phyloP scores from a whole-genome alignment of 768 basidiomycete genomes.

The Boletus eberwhitei region DNA sequence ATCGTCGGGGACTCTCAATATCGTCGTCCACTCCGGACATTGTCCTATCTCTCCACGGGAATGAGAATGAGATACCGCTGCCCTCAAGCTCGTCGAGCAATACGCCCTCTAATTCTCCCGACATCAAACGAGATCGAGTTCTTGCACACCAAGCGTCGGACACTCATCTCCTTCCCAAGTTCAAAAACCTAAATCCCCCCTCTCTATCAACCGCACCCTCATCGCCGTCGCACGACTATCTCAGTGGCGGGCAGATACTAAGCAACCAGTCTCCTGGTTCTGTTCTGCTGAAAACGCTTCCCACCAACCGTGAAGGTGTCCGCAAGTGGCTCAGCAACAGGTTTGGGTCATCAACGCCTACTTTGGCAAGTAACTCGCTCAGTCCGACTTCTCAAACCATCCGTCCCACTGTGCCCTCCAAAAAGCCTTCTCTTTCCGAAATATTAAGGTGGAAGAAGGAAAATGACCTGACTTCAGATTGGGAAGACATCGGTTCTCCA shows the following conservation, averaged over 20 bases:
- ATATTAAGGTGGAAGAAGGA: constrained; percentile 56
- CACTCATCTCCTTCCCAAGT: constrained; percentile 57
- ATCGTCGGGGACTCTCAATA: constrained; percentile 48
- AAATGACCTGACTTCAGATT: constrained; percentile 53
- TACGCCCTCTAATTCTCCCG: constrained; percentile 48
- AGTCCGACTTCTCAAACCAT: constrained; percentile 32
- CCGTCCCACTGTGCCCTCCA: constrained; percentile 41
- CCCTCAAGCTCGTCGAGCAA: constrained; percentile 49
- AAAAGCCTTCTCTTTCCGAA: constrained; percentile 69
- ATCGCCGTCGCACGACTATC: constrained; percentile 51
- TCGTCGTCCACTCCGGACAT: constrained; percentile 51
- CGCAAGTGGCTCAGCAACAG: constrained; percentile 74
- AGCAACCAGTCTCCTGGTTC: constrained; percentile 33
- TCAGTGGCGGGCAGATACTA: constrained; percentile 32
- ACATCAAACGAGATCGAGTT: constrained; percentile 54
- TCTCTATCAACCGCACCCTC: constrained; percentile 42
- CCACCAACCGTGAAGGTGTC: constrained; percentile 74
- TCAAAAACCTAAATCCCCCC: constrained; percentile 39
- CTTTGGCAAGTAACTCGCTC: constrained; percentile 36
- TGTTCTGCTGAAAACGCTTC: constrained; percentile 47
- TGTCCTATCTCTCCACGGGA: constrained; percentile 40
- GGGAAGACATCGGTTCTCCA: constrained; percentile 56
- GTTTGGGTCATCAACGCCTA: constrained; percentile 44
- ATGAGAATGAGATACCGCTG: constrained; percentile 43
- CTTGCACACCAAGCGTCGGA: constrained; percentile 70